Base-by-base conservation (phyloP, 345 rosid species). In the Carallia brachiata region DNA sequence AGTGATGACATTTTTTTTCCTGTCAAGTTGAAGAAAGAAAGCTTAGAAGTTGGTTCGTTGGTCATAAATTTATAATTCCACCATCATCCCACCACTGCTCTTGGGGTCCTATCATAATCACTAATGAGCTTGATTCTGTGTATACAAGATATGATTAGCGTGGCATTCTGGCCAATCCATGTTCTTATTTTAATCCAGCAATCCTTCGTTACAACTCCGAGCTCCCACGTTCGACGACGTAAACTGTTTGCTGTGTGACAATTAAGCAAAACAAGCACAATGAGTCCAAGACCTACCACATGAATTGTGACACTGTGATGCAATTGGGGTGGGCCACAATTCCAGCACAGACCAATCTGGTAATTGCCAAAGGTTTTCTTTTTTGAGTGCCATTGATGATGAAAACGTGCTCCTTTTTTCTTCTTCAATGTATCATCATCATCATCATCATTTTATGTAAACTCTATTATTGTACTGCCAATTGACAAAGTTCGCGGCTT, bases 331-430 rank as follows among this genome's bases (percentile, higher is more conserved):
- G 86, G 86, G 62, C 74, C 86, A 74, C 67, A 68, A 17, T 65
- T 78, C 70, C 79, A 78, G 79, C 79, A 31, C 31, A 71, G 32
- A 60, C 74, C 72, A 74, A 66, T 56, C 60, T 13, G 31, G 15
- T 56, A 19, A 4, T 65, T 73, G 56, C 37, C 27, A 6, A 34
- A 52, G 58, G 59, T 48, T 65, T 34, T 70, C 44, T 60, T 40
- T 62, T 77, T 70, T 79, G 58, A 69, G 66, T 65, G 66, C 57
- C 52, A 61, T 60, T 83, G 74, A 75, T 77, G 78, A 80, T 80
- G 74, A 52, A 72, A 69, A 70, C 65, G 48, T 48, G 67, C 61
- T 34, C 65, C 39, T 66, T 53, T 66, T 23, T 9, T 12, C 16
- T 19, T 52, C n/a, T 56, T 40, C 34, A 18, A 28, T 4, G 28